A percentile compares a stretch with the other conserved stretches of the same genome.
These are phyloP conservation scores for Yamadazyma ubonensis DNA, from an alignment of 805 yeast species.

Conservation along the genomic window DNA sequence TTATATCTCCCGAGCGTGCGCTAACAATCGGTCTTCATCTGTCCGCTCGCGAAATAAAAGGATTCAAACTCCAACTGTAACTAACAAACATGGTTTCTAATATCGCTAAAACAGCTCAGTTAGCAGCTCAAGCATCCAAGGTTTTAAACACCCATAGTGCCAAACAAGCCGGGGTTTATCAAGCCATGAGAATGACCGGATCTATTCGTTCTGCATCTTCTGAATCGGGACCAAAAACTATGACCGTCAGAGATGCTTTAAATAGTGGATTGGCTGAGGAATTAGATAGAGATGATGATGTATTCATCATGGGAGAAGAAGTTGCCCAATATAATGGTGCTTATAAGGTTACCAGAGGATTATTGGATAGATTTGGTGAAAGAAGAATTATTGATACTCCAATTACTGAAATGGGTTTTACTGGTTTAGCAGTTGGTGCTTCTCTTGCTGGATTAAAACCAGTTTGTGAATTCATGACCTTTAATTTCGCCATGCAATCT, in stretches of 20 bases:
- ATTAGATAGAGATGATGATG: conserved; percentile 91
- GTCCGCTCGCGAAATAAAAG: conserved; percentile 20
- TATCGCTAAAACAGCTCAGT: conserved; percentile 45
- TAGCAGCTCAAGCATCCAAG: conserved; percentile 38
- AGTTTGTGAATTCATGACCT: conserved; percentile 97
- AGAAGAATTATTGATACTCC: conserved; percentile 94
- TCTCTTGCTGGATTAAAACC: conserved; percentile 97
- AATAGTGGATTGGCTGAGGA: conserved; percentile 96
- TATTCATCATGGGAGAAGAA: conserved; percentile 97
- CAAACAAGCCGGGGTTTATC: conserved; percentile 6
- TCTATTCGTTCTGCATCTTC: conserved; percentile 21
- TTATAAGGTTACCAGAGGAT: conserved; percentile 93
- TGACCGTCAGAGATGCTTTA: conserved; percentile 96
- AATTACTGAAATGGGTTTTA: conserved; percentile 98
- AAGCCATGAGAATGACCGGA: conserved; percentile 30
- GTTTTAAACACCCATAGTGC: conserved; percentile 4
- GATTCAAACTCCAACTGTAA: not conserved
- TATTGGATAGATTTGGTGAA: conserved; percentile 93
- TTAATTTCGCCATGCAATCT: conserved; percentile 99
- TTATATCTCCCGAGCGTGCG: conserved; percentile 20
- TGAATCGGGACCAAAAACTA: conserved; percentile 49
- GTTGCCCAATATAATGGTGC: conserved; percentile 99
- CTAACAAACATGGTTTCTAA: conserved; percentile 20
- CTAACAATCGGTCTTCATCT: conserved; percentile 28
- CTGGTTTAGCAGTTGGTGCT: conserved; percentile 93